Evolutionary conservation across 108 stramenopile genomes (phyloP).

Genomic region (Nitzschia sp.): DNA sequence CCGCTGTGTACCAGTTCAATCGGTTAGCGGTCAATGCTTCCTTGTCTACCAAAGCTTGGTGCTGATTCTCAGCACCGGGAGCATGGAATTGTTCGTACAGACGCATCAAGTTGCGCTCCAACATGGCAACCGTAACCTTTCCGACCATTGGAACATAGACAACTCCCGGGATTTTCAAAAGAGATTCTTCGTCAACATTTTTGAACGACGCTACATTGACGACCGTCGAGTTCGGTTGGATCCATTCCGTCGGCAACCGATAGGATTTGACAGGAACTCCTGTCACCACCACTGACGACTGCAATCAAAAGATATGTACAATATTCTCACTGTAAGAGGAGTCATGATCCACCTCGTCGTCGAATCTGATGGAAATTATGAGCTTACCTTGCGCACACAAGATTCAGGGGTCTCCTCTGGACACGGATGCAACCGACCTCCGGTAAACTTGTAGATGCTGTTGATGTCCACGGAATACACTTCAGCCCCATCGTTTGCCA

Average conservation of each 20-base stretch:
- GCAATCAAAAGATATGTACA: too few relatives aligned
- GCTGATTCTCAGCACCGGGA: slow-evolving; percentile 20
- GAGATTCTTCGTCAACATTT: slow-evolving; percentile 92
- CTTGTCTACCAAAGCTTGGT: background rate
- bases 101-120: slow-evolving; percentile 92
- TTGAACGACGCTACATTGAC: slow-evolving; percentile 96
- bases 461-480: slow-evolving; percentile 96
- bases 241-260: slow-evolving; percentile 90
- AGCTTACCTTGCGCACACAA: slow-evolving; percentile 80
- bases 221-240: slow-evolving; percentile 90
- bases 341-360: too few relatives aligned
- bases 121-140: slow-evolving; percentile 96
- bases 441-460: slow-evolving; percentile 81
- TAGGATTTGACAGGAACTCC: slow-evolving; percentile 93
- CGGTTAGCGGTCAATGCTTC: slow-evolving; percentile 25
- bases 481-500: slow-evolving; percentile 95
- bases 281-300: slow-evolving; percentile 89
- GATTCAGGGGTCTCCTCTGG: slow-evolving; percentile 80
- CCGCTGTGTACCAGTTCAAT: slow-evolving; percentile 69
- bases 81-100: slow-evolving; percentile 91
- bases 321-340: too few relatives aligned
- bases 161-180: slow-evolving; percentile 84
- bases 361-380: too few relatives aligned
- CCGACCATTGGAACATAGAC: slow-evolving; percentile 94
- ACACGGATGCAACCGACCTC: slow-evolving; percentile 66